phyloP scores from a whole-genome alignment of 139 green algal genomes.

The Coelastrella sp. region DNA sequence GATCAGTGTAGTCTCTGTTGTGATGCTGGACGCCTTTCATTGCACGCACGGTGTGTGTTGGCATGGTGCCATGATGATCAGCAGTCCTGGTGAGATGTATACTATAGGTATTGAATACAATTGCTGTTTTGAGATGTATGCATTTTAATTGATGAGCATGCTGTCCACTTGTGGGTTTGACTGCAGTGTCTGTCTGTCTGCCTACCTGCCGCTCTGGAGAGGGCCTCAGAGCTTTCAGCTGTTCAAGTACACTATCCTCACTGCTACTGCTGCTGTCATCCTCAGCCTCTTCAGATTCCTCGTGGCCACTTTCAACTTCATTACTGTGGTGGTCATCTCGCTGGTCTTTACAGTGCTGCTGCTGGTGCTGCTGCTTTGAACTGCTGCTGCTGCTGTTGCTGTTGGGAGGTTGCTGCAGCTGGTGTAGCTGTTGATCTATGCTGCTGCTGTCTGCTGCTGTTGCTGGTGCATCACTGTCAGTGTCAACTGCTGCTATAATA shows the following conservation, averaged over 20 bases:
- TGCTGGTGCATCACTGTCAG: not conserved
- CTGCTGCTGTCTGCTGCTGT: not conserved
- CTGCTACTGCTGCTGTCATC: not conserved
- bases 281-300: not conserved
- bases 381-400: not conserved
- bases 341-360: not conserved
- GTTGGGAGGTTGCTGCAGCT: not conserved
- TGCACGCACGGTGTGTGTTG: not conserved
- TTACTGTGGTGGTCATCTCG: not conserved
- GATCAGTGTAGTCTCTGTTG: not conserved
- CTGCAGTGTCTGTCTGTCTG: too few relatives aligned
- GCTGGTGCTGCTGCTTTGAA: not conserved
- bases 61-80: not conserved
- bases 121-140: not conserved
- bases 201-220: not conserved
- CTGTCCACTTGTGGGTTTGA: not conserved
- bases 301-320: constrained; percentile 5
- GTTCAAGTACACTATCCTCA: not conserved
- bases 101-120: too few relatives aligned
- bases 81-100: not conserved
- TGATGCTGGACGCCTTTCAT: not conserved
- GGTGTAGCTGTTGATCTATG: not conserved
- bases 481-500: not conserved
- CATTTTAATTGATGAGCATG: not conserved
- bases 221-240: not conserved